Evolutionary conservation across 345 rosid genomes (phyloP).

Genomic region (Pugionium cornutum): DNA sequence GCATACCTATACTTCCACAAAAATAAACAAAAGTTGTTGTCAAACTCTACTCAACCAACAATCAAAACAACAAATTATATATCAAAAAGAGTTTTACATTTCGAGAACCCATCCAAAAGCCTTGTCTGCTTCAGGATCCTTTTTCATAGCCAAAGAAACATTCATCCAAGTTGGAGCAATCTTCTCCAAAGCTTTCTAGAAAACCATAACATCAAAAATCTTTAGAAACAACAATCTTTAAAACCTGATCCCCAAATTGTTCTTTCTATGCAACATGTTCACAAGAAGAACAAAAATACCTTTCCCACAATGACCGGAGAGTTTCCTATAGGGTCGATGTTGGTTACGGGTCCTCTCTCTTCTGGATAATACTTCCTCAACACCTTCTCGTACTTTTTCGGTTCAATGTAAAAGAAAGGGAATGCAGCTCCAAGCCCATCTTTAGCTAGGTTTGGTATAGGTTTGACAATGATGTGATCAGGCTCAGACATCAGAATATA

Average conservation of each 20-base stretch:
- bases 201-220: slow-evolving; percentile 11
- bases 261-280: background rate
- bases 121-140: slow-evolving; percentile 92
- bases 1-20: slow-evolving; percentile 69
- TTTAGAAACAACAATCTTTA: background rate
- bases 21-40: background rate
- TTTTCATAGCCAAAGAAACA: slow-evolving; percentile 96
- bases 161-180: slow-evolving; percentile 99
- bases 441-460: slow-evolving; percentile 88
- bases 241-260: slow-evolving; percentile 11
- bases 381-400: slow-evolving; percentile 75
- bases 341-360: slow-evolving; percentile 77
- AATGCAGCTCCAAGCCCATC: slow-evolving; percentile 90
- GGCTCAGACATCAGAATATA: slow-evolving; percentile 97
- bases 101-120: slow-evolving; percentile 99
- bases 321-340: slow-evolving; percentile 91
- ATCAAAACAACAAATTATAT: slow-evolving; percentile 1
- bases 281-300: slow-evolving; percentile 43
- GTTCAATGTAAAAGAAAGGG: slow-evolving; percentile 97
- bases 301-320: slow-evolving; percentile 92
- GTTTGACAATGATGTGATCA: slow-evolving; percentile 89
- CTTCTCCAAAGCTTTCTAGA: slow-evolving; percentile 75
- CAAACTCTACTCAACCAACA: background rate
- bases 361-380: slow-evolving; percentile 78
- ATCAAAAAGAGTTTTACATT: slow-evolving; percentile 52